Percentiles rank a stretch among this genome's conserved stretches.
phyloP scores from a whole-genome alignment of 2,329 filamentous ascomycete genomes.

The Gaeumannomyces tritici region DNA sequence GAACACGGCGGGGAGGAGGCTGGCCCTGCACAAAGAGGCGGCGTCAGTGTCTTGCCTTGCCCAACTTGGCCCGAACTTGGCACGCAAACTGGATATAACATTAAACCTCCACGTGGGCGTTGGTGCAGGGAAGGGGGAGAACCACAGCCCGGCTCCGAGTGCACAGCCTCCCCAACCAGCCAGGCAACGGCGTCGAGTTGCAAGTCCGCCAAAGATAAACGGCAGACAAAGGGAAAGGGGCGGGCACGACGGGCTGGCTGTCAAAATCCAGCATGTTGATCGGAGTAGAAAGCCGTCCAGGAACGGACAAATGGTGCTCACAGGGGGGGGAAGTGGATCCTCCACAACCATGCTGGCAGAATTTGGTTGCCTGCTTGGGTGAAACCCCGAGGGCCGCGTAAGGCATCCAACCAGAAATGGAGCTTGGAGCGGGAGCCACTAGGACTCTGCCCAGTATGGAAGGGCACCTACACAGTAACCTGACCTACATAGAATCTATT shows the following conservation, averaged over 20 bases:
- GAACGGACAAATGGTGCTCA: neutral
- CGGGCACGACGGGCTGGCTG: too few species aligned
- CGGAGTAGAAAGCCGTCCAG: neutral
- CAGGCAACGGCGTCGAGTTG: neutral
- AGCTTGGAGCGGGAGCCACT: neutral
- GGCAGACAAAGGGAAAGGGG: neutral
- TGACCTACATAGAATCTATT: too few species aligned
- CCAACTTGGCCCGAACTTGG: neutral
- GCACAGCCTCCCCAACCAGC: too few species aligned
- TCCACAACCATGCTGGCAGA: neutral
- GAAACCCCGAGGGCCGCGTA: neutral
- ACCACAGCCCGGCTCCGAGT: too few species aligned
- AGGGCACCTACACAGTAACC: too few species aligned
- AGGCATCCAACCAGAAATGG: conserved; percentile 2
- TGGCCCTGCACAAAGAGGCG: too few species aligned
- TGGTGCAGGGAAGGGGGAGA: neutral
- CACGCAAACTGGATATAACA: neutral
- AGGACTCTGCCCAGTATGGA: neutral
- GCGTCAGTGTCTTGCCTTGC: neutral
- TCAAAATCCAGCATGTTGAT: neutral
- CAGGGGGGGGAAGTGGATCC: neutral
- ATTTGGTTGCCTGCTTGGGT: conserved; percentile 2
- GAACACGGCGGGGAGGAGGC: neutral
- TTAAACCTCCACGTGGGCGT: neutral
- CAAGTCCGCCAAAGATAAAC: neutral